These are phyloP conservation scores for Salix exigua DNA, from an alignment of 345 rosid genomes.

Conservation along the genomic window DNA sequence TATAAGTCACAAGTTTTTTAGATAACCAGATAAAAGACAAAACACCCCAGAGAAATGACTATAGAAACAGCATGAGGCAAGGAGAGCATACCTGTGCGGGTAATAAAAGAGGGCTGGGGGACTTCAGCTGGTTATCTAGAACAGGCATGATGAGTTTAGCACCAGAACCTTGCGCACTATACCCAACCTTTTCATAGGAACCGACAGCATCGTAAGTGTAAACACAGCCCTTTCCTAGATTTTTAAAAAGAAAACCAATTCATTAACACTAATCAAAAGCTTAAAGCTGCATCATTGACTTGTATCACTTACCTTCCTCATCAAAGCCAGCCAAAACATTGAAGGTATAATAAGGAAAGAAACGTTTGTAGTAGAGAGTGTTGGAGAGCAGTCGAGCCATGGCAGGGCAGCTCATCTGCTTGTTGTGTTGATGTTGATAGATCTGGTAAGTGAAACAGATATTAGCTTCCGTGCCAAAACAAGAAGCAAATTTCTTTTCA, in stretches of 20 bases:
- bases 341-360: conserved; percentile 94
- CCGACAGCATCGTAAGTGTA: conserved; percentile 97
- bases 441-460: conserved; percentile 41
- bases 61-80: background rate
- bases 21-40: conserved; percentile 3
- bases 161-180: conserved; percentile 94
- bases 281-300: conserved; percentile 1
- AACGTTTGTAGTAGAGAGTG: conserved; percentile 93
- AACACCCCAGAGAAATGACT: background rate
- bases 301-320: conserved; percentile 55
- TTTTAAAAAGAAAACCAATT: conserved; percentile 1
- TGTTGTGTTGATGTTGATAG: conserved; percentile 97
- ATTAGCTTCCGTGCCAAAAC: background rate
- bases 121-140: conserved; percentile 91
- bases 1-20: conserved; percentile 22
- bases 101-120: conserved; percentile 92
- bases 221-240: conserved; percentile 86
- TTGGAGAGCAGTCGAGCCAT: conserved; percentile 96
- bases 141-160: conserved; percentile 89
- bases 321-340: conserved; percentile 97
- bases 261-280: background rate
- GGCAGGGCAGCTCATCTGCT: conserved; percentile 96
- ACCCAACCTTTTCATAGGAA: conserved; percentile 97
- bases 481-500: background rate
- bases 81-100: conserved; percentile 56